These are phyloP conservation scores for Neoboletus brunneissimus DNA, from an alignment of 768 basidiomycete species.

Conservation along the genomic window DNA sequence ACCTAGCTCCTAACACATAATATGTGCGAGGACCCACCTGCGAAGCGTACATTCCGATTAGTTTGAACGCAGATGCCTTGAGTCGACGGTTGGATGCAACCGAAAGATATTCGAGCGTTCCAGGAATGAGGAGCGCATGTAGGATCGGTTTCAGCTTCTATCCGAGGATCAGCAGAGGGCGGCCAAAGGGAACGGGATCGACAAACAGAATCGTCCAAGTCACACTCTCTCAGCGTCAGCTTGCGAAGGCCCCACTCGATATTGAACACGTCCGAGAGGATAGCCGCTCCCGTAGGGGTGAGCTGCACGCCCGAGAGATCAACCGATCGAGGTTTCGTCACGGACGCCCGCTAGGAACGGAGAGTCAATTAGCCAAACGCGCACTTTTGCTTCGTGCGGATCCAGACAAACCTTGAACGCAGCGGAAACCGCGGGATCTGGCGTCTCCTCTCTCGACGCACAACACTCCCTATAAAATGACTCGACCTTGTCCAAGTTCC, in stretches of 20 bases:
- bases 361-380: not conserved
- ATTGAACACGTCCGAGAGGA: slow-evolving; percentile 86
- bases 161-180: not conserved
- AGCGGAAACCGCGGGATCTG: slow-evolving; percentile 59
- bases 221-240: slow-evolving; percentile 81
- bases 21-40: slow-evolving; percentile 45
- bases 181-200: not conserved
- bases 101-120: slow-evolving; percentile 76
- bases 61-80: slow-evolving; percentile 70
- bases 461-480: slow-evolving; percentile 88
- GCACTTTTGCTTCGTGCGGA: not conserved
- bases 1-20: not conserved
- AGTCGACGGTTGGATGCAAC: slow-evolving; percentile 84
- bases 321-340: slow-evolving; percentile 61
- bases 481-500: slow-evolving; percentile 82
- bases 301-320: slow-evolving; percentile 82
- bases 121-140: slow-evolving; percentile 84
- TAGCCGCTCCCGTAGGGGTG: slow-evolving; percentile 63
- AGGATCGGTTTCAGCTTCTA: slow-evolving; percentile 86
- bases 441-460: slow-evolving; percentile 67
- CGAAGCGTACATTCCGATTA: slow-evolving; percentile 76
- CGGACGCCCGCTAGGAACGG: slow-evolving; percentile 45
- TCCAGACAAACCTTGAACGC: slow-evolving; percentile 61
- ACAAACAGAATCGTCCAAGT: slow-evolving; percentile 75
- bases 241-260: slow-evolving; percentile 93